Evolutionary conservation across 805 yeast species (phyloP).

Genomic region (Metschnikowia similis): DNA sequence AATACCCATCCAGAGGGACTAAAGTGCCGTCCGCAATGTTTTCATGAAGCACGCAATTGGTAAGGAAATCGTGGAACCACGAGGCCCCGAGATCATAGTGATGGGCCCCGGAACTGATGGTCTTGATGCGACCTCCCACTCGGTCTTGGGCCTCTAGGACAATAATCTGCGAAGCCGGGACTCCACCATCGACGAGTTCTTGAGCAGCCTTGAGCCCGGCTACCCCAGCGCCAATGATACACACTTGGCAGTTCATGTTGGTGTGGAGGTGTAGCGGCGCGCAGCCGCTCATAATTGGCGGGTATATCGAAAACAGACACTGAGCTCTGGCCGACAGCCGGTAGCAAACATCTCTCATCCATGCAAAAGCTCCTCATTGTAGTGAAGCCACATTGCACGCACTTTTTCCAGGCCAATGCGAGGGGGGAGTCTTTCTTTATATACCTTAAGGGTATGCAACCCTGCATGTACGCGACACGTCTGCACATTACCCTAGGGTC

Average conservation of each 20-base stretch:
- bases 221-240: constrained; percentile 24
- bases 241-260: constrained; percentile 6
- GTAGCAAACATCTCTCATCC: too few relatives aligned
- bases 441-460: too few relatives aligned
- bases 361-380: too few relatives aligned
- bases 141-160: constrained; percentile 23
- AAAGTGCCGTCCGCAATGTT: constrained; percentile 26
- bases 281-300: too few relatives aligned
- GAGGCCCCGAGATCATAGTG: constrained; percentile 80
- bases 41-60: constrained; percentile 59
- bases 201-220: constrained; percentile 26
- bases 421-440: too few relatives aligned
- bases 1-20: constrained; percentile 32
- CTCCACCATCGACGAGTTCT: constrained; percentile 17
- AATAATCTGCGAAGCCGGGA: constrained; percentile 15
- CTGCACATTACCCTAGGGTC: too few relatives aligned
- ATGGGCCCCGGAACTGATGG: constrained; percentile 19
- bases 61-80: constrained; percentile 84
- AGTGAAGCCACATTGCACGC: too few relatives aligned
- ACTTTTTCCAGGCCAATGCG: too few relatives aligned
- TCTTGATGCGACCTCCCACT: constrained; percentile 23
- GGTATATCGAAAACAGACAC: too few relatives aligned
- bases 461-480: too few relatives aligned
- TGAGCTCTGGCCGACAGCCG: too few relatives aligned
- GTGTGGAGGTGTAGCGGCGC: not conserved